These are phyloP conservation scores for Beverwykella pulmonaria DNA, from an alignment of 495 filamentous ascomycete species.

Conservation along the genomic window DNA sequence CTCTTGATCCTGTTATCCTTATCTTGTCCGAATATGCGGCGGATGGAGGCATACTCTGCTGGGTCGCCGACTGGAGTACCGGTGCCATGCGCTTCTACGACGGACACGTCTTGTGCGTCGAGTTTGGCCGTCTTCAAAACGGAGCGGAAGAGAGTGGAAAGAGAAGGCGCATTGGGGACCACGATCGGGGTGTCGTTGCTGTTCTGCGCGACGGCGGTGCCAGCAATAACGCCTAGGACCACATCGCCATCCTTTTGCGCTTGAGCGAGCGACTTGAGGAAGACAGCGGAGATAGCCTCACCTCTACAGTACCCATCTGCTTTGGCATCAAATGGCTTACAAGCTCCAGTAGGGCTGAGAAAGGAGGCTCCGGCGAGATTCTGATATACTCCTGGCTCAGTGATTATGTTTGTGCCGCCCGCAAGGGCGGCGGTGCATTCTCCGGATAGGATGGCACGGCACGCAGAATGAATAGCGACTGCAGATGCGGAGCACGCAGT, in stretches of 20 bases:
- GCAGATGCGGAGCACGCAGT: constrained; percentile 24
- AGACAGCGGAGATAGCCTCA: constrained; percentile 47
- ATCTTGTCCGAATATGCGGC: constrained; percentile 6
- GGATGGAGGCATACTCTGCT: constrained; percentile 12
- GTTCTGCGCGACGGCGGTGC: constrained; percentile 45
- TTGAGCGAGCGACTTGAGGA: constrained; percentile 46
- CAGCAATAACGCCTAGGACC: constrained; percentile 51
- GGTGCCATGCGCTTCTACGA: constrained; percentile 28
- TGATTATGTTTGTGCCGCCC: constrained; percentile 21
- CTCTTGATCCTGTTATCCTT: not conserved
- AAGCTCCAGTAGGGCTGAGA: constrained; percentile 30
- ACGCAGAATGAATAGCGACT: constrained; percentile 23
- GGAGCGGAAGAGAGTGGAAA: not conserved
- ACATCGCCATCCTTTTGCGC: constrained; percentile 42
- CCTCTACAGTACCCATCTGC: constrained; percentile 54
- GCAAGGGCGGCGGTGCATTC: constrained; percentile 20
- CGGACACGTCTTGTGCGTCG: constrained; percentile 30
- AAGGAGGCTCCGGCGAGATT: constrained; percentile 12
- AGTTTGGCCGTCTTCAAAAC: not conserved
- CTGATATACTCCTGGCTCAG: not conserved
- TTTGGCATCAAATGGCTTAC: constrained; percentile 44
- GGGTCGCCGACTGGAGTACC: constrained; percentile 25
- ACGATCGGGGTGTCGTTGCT: constrained; percentile 47
- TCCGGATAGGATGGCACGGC: constrained; percentile 3
- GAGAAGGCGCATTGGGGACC: constrained; percentile 6